Evolutionary conservation across 306 rosid species (phyloP).

Genomic region (Dalbergia cultrata): DNA sequence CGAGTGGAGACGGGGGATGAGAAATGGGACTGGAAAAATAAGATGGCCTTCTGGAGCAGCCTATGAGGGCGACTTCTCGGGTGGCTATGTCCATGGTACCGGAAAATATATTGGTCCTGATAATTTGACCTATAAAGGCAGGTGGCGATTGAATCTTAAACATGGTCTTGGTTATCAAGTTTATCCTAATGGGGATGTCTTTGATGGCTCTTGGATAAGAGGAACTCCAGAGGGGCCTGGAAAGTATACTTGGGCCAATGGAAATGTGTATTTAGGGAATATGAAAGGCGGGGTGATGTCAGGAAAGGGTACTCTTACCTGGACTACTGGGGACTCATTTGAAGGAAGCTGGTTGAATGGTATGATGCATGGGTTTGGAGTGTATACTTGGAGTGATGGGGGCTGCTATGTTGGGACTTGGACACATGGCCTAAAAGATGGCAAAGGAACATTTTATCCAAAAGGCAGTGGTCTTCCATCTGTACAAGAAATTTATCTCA

Average conservation of each 20-base stretch:
- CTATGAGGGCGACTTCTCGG: constrained; percentile 88
- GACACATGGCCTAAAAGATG: constrained; percentile 87
- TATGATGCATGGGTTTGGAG: constrained; percentile 93
- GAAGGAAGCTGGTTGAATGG: constrained; percentile 93
- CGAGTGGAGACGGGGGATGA: constrained; percentile 89
- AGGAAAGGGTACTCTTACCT: constrained; percentile 89
- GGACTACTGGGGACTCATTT: constrained; percentile 79
- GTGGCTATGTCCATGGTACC: constrained; percentile 83
- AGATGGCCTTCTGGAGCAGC: constrained; percentile 75
- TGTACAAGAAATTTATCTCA: constrained; percentile 79
- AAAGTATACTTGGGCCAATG: constrained; percentile 83
- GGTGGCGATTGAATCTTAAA: constrained; percentile 85
- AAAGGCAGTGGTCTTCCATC: constrained; percentile 75
- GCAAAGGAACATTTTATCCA: constrained; percentile 89
- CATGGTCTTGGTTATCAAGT: constrained; percentile 87
- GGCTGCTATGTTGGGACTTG: constrained; percentile 93
- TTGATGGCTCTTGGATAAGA: constrained; percentile 94
- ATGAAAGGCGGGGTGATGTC: constrained; percentile 90
- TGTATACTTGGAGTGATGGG: constrained; percentile 83
- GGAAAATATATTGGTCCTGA: constrained; percentile 72
- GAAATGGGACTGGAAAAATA: constrained; percentile 74
- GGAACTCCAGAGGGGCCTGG: constrained; percentile 91
- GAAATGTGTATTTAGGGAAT: constrained; percentile 84
- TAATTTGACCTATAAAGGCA: constrained; percentile 73
- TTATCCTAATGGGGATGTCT: constrained; percentile 76